Percentiles rank a stretch among this genome's conserved stretches.
Conservation (phyloP, 768 basidiomycete genomes). For the Rhizopogon vinicolor region DNA sequence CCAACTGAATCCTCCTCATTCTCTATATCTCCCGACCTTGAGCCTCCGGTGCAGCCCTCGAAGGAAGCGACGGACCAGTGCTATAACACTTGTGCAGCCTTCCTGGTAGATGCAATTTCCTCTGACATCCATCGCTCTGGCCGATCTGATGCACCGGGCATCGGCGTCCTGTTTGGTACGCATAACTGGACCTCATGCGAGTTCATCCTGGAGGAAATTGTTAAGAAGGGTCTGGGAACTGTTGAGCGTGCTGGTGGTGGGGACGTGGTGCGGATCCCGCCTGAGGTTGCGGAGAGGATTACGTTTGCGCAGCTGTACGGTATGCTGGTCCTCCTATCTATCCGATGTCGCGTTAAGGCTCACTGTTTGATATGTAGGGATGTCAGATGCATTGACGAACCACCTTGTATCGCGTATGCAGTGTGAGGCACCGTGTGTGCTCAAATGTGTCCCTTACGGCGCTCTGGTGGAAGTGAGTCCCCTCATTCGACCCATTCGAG, state of each 20-base stretch:
- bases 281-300: slow-evolving; percentile 60
- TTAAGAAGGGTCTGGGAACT: slow-evolving; percentile 40
- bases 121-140: slow-evolving; percentile 38
- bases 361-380: slow-evolving; percentile 43
- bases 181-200: slow-evolving; percentile 75
- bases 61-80: slow-evolving; percentile 72
- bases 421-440: slow-evolving; percentile 58
- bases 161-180: slow-evolving; percentile 82
- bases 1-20: neutral
- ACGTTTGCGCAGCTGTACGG: slow-evolving; percentile 83
- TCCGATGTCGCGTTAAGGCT: neutral
- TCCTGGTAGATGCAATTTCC: slow-evolving; percentile 53
- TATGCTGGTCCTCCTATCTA: slow-evolving; percentile 26
- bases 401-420: slow-evolving; percentile 54
- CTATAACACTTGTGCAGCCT: slow-evolving; percentile 58
- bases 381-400: slow-evolving; percentile 80
- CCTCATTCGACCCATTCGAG: neutral
- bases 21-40: slow-evolving; percentile 53
- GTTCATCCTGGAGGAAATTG: slow-evolving; percentile 57
- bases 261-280: slow-evolving; percentile 29
- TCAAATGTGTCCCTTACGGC: slow-evolving; percentile 86
- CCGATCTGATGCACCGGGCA: slow-evolving; percentile 3
- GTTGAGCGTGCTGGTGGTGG: neutral
- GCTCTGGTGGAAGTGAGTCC: slow-evolving; percentile 53
- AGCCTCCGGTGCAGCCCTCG: slow-evolving; percentile 62